Evolutionary conservation across 768 basidiomycete genomes (phyloP), one percentile per base, ranked within the genome.

Genomic region (Clavulina sp.): DNA sequence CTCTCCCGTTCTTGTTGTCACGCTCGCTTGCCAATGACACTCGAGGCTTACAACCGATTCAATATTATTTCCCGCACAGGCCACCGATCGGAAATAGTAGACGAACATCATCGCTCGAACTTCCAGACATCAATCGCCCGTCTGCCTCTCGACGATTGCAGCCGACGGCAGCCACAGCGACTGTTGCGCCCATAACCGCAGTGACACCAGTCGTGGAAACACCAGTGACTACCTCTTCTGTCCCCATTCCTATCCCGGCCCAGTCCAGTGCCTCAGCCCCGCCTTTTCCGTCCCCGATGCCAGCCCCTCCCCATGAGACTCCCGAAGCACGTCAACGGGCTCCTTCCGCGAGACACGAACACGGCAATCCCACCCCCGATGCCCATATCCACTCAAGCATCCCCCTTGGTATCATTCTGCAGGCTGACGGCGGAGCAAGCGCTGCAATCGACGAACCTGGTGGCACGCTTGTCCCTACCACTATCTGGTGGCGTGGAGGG

Each of bases 401-500:
- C 24, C 43, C 43, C 26, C 43, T 46, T 9, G 43, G 43, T 13
- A 46, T 46, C 43, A 16, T 36, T 54, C 48, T 56, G 24, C 48
- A 52, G 23, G 31, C 28, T 5, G 33, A 34, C 18, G 21, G 40
- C 13, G 33, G 29, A 23, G 5, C 38, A 29, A 3, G 30, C 31
- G 3, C n/a, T 5, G 19, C 26, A 2, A 23, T 29, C 16, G 21
- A 24, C 40, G 55, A 54, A 36, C 46, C 48, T n/a, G 53, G 51
- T 16, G 57, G 58, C 48, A 59, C 60, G 9, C 44, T 62, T 52
- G 63, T 65, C 5, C 58, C 59, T 46, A 63, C 65, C 3, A 59
- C 62, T 9, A 57, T 67, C 9, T 64, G 62, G 21, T 68, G 67
- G 67, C 60, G 60, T 18, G 43, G 13, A 13, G 65, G 64, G 41